phyloP scores from a whole-genome alignment of 1,284 basidiomycete species.

The Cystobasidiaceae sp. region DNA sequence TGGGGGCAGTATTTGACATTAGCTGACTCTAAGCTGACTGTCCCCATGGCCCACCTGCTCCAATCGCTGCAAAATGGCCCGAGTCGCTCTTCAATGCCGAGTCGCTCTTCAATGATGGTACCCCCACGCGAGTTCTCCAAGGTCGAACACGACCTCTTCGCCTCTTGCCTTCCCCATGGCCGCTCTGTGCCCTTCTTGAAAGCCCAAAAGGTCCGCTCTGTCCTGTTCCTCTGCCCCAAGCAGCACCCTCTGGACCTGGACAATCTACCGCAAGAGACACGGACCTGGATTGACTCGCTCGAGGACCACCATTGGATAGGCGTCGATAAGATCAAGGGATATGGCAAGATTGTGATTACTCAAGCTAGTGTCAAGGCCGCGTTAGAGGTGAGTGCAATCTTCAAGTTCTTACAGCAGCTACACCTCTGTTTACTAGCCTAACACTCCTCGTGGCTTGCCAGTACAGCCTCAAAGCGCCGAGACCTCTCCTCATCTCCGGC shows the following conservation, averaged over 20 bases:
- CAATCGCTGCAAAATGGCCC: not conserved
- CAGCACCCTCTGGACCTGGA: slow-evolving; percentile 7
- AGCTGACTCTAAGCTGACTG: not conserved
- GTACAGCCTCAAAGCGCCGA: slow-evolving; percentile 13
- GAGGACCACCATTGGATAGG: not conserved
- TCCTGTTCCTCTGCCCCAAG: slow-evolving; percentile 9
- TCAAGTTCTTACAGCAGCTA: no score
- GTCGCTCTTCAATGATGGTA: not conserved
- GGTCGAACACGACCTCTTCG: not conserved
- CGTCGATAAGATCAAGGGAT: not conserved
- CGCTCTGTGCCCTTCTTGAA: slow-evolving; percentile 12
- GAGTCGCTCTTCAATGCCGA: not conserved
- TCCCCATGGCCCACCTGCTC: not conserved
- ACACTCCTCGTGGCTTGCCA: not conserved
- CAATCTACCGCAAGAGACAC: not conserved
- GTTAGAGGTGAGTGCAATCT: not conserved
- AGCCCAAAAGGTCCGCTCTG: not conserved
- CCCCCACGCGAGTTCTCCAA: slow-evolving; percentile 12
- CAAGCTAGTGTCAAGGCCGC: not conserved
- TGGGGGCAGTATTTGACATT: not conserved
- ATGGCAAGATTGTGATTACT: slow-evolving; percentile 6
- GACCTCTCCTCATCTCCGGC: slow-evolving; percentile 3
- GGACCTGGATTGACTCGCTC: not conserved
- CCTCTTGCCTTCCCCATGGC: slow-evolving; percentile 7
- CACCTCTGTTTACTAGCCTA: not conserved